Evolutionary conservation across 164 flowering plant species (phyloP).

Genomic region (Tetracentron sinense): DNA sequence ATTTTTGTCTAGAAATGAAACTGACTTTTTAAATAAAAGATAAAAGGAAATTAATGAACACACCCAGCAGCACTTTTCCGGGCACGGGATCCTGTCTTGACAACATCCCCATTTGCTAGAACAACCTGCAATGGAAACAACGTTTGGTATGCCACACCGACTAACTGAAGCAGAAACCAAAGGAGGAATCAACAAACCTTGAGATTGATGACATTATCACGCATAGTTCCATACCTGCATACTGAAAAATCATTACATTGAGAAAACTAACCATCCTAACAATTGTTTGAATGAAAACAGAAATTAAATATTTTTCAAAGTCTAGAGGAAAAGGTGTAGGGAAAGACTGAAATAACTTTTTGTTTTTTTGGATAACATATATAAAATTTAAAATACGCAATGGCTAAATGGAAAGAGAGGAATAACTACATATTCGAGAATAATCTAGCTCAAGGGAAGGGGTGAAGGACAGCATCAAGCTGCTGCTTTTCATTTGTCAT

Average conservation of each 20-base stretch:
- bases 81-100: slow-evolving; percentile 95
- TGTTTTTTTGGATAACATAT: no score
- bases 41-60: slow-evolving; percentile 19
- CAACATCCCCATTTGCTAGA: slow-evolving; percentile 85
- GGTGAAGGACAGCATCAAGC: no score
- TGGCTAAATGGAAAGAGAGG: no score
- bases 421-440: no score
- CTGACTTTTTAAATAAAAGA: neutral
- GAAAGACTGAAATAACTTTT: no score
- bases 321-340: neutral
- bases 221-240: slow-evolving; percentile 99
- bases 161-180: neutral
- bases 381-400: no score
- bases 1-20: no score
- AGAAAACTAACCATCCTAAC: no score
- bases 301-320: neutral
- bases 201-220: slow-evolving; percentile 91
- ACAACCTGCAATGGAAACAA: slow-evolving; percentile 53
- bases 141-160: slow-evolving; percentile 5
- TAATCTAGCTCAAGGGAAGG: no score
- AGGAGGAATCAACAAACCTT: slow-evolving; percentile 56
- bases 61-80: slow-evolving; percentile 99
- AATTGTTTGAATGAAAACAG: neutral
- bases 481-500: no score
- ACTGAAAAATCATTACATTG: slow-evolving; percentile 40